phyloP scores from a whole-genome alignment of 2,329 filamentous ascomycete species.

The Fusarium ambrosium region DNA sequence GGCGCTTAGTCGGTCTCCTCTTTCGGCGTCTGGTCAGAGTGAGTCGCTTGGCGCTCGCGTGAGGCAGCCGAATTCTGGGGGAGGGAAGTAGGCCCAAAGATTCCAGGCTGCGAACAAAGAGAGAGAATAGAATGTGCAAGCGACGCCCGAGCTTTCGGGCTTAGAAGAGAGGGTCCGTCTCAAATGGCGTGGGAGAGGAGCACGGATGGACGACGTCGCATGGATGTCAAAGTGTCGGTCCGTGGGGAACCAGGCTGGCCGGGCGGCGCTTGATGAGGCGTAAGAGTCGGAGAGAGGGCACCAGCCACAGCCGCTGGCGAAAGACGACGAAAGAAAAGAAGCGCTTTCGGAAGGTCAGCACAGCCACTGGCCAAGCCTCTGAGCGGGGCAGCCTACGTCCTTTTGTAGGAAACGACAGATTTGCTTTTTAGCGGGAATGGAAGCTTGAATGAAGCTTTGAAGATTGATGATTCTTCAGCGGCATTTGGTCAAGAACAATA shows the following conservation, averaged over 20 bases:
- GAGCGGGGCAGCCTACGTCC: slow-evolving; percentile 38
- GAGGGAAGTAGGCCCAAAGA: slow-evolving; percentile 21
- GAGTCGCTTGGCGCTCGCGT: slow-evolving; percentile 44
- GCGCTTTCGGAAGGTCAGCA: slow-evolving; percentile 27
- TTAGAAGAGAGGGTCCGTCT: slow-evolving; percentile 41
- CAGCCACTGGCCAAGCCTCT: slow-evolving; percentile 32
- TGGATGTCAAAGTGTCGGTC: slow-evolving; percentile 38
- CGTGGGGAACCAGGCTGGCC: slow-evolving; percentile 39
- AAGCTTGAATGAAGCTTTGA: neutral
- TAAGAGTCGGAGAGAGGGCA: slow-evolving; percentile 26
- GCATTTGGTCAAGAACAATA: neutral
- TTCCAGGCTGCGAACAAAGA: slow-evolving; percentile 11
- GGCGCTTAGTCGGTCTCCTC: slow-evolving; percentile 42
- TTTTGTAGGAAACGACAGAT: slow-evolving; percentile 23
- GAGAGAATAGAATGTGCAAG: slow-evolving; percentile 38
- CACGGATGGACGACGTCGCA: slow-evolving; percentile 41
- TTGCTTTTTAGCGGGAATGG: slow-evolving; percentile 20
- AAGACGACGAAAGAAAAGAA: neutral
- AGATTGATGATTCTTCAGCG: neutral
- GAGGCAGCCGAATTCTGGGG: slow-evolving; percentile 40
- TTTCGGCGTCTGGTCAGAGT: slow-evolving; percentile 39
- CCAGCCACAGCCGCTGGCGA: slow-evolving; percentile 37
- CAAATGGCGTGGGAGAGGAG: slow-evolving; percentile 44
- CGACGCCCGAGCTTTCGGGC: slow-evolving; percentile 46
- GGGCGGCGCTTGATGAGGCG: slow-evolving; percentile 35